Conservation (phyloP, 306 rosid genomes). For the Castanopsis chinensis region DNA sequence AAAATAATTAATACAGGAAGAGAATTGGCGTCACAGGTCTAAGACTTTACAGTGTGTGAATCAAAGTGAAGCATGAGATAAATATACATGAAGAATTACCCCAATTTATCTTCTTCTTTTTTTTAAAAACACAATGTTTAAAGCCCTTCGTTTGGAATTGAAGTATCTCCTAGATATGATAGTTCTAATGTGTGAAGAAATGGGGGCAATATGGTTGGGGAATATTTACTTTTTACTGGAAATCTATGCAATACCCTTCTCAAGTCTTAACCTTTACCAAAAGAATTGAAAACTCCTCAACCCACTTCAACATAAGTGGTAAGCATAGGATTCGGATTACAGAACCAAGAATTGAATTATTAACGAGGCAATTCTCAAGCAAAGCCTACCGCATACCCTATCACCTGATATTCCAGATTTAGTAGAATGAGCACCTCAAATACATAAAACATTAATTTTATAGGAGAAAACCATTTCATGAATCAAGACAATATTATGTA, state of each 20-base stretch:
- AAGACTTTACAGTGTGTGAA: neutral
- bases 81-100: neutral
- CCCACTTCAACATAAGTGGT: neutral
- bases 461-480: too few species aligned
- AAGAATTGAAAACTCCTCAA: neutral
- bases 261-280: neutral
- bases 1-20: neutral
- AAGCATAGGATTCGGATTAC: neutral
- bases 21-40: neutral
- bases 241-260: neutral
- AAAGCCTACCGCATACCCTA: neutral
- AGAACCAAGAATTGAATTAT: neutral
- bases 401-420: neutral
- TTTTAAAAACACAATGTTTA: neutral
- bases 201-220: neutral
- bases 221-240: neutral
- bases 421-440: neutral
- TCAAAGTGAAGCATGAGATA: neutral
- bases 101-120: neutral
- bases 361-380: neutral
- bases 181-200: neutral
- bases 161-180: neutral
- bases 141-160: neutral
- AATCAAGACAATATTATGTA: neutral
- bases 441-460: too few species aligned